Evolutionary conservation across 1,139 yeast genomes (phyloP).

Genomic region (Blastobotrys indianensis): DNA sequence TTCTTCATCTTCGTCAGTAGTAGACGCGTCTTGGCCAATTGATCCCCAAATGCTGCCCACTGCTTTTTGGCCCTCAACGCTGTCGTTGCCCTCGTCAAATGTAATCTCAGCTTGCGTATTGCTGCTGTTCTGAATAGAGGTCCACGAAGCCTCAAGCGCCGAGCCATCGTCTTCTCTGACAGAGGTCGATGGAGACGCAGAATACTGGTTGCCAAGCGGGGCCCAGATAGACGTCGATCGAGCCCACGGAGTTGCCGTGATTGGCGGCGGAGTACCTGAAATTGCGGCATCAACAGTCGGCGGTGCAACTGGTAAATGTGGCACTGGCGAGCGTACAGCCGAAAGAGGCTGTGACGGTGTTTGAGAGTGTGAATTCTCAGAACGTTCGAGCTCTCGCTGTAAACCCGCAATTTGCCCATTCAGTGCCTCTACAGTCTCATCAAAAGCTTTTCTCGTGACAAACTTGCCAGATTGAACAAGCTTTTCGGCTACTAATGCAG

Average conservation of each 20-base stretch:
- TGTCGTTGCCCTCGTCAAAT: background rate
- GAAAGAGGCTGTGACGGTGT: no score
- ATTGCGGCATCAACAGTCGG: no score
- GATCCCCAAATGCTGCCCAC: background rate
- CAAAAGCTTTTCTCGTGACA: constrained; percentile 17
- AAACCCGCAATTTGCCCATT: background rate
- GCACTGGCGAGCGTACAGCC: no score
- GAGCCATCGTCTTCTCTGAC: background rate
- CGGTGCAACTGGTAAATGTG: no score
- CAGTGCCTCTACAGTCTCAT: constrained; percentile 10
- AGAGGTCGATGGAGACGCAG: constrained; percentile 1
- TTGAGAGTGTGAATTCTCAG: no score
- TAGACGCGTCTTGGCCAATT: background rate
- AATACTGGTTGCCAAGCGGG: background rate
- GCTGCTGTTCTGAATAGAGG: background rate
- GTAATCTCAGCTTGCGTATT: background rate
- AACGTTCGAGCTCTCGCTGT: no score
- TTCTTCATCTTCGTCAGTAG: background rate
- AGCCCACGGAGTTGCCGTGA: no score
- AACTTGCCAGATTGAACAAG: constrained; percentile 19
- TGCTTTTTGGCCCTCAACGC: background rate
- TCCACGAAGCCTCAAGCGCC: constrained; percentile 1
- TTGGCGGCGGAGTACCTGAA: no score
- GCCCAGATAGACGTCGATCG: constrained; percentile 1
- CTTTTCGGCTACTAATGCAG: constrained; percentile 8